Conservation (phyloP, 306 rosid species). For the Clitoria ternatea region DNA sequence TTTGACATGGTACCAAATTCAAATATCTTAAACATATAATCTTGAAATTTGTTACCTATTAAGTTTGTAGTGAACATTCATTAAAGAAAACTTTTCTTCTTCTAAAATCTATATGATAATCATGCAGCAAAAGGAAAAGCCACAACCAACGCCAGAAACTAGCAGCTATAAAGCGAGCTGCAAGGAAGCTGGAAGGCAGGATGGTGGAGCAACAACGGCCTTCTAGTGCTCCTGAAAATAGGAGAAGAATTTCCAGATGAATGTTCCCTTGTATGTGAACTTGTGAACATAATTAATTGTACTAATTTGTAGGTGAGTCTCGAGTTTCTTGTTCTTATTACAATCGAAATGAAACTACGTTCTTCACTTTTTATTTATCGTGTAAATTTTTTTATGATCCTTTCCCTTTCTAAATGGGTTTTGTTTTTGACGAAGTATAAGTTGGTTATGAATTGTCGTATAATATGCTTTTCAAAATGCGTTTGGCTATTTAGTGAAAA, state of each 20-base stretch:
- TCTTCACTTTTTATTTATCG: not conserved
- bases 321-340: not conserved
- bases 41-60: not conserved
- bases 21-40: not conserved
- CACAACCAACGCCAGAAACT: constrained; percentile 52
- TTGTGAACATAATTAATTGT: constrained; percentile 28
- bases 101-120: not conserved
- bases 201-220: constrained; percentile 36
- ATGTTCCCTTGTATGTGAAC: constrained; percentile 26
- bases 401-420: not conserved
- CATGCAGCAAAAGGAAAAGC: constrained; percentile 40
- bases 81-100: not conserved
- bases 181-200: constrained; percentile 65
- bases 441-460: constrained; percentile 6
- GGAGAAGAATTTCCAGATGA: constrained; percentile 56
- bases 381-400: not conserved
- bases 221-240: constrained; percentile 38
- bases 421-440: not conserved
- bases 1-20: not conserved
- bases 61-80: not conserved
- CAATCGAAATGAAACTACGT: constrained; percentile 1
- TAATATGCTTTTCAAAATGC: too few species aligned
- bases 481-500: too few species aligned
- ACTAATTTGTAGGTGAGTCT: constrained; percentile 28
- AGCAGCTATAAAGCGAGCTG: constrained; percentile 60